Percentiles rank a stretch among this genome's conserved stretches.
Conservation (phyloP, 495 filamentous ascomycete genomes). For the Aspergillus bridgeri region DNA sequence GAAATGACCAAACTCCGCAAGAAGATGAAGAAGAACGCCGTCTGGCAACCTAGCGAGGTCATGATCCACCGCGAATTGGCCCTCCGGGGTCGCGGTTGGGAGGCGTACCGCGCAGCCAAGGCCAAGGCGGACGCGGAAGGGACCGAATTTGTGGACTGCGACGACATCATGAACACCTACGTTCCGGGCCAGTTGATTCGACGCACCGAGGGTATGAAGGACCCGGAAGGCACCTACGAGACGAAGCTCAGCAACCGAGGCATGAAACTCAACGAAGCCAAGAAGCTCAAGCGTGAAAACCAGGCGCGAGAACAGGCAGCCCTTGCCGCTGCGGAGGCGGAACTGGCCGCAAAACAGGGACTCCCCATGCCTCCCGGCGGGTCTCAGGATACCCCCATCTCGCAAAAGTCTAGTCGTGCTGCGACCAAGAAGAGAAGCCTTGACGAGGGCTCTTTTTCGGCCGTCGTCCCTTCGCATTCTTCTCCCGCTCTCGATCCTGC, state of each 20-base stretch:
- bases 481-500: neutral
- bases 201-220: slow-evolving; percentile 47
- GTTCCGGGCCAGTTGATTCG: slow-evolving; percentile 44
- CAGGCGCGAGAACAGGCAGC: slow-evolving; percentile 61
- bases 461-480: slow-evolving; percentile 1
- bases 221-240: slow-evolving; percentile 35
- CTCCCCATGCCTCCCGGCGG: slow-evolving; percentile 8
- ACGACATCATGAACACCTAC: slow-evolving; percentile 44
- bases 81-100: slow-evolving; percentile 69
- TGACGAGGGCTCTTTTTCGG: slow-evolving; percentile 13
- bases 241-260: slow-evolving; percentile 70
- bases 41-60: slow-evolving; percentile 91
- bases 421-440: slow-evolving; percentile 31
- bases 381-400: slow-evolving; percentile 12
- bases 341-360: slow-evolving; percentile 54
- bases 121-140: slow-evolving; percentile 65
- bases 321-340: slow-evolving; percentile 54
- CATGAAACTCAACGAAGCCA: slow-evolving; percentile 89
- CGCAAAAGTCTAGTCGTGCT: slow-evolving; percentile 18
- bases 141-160: slow-evolving; percentile 56
- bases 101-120: slow-evolving; percentile 68
- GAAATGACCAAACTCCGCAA: slow-evolving; percentile 91
- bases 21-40: slow-evolving; percentile 98
- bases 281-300: slow-evolving; percentile 81
- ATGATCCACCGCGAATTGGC: slow-evolving; percentile 92